Evolutionary conservation across 306 rosid species (phyloP), one percentile per base, ranked within the genome.

Genomic region (Arachis hypogaea): DNA sequence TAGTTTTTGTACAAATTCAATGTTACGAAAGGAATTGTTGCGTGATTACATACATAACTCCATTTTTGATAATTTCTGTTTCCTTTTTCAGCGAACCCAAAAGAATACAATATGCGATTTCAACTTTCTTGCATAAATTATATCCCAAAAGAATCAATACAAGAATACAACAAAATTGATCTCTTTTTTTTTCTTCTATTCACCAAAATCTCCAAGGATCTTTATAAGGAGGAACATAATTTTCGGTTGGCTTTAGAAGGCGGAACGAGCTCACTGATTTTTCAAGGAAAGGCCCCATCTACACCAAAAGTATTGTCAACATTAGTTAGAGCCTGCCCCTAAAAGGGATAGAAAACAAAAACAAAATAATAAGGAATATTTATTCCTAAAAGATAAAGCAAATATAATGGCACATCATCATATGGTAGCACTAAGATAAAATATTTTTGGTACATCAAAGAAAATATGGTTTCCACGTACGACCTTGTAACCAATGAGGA

Each of bases 171-270:
- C 58, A 74, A 85, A 77, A 41, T 38, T n/a, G 74, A 59, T 40
- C 18, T 61, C 28, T 22, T 22, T 79, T 7, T 47, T 9, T 1
- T 2, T 47, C 11, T 47, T 47, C 3, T 10, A 33, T 2, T 86
- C 86, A 95, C 99, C 99, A 95, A 88, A 95, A 92, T 83, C 98
- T 87, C 98, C 99, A 95, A 2, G 97, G 99, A 86, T 92, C 99
- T 87, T 90, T 88, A 87, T 43, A 90, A 16, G 99, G 98, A 80
- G 99, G 98, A 69, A 92, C 93, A 71, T 95, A 92, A 38, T 90
- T 77, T 77, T 92, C 89, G 0, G 97, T 90, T 9, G 99, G 93
- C 36, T 86, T 84, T 18, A 86, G 76, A 61, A 95, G 98, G 50
- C 88, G 93, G 81, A 92, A 95, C n/a, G 99, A 95, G 68, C 78